Percentiles rank a stretch among this genome's conserved stretches.
Evolutionary conservation across 2,329 filamentous ascomycete species (phyloP).

Genomic region (Rosellinia necatrix): DNA sequence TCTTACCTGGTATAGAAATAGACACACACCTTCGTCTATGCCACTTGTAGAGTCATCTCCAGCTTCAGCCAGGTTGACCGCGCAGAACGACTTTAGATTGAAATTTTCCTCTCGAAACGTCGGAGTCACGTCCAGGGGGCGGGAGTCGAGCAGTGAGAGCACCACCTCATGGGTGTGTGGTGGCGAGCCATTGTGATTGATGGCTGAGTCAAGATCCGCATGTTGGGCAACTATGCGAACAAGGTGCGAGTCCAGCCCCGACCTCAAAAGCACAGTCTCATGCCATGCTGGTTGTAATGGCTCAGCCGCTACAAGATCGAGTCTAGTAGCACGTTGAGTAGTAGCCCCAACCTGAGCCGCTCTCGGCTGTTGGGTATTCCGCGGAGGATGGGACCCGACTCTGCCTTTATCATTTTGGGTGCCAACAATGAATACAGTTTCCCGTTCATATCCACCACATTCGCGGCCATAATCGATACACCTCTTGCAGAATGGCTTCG

Average conservation of each 20-base stretch:
- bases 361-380: slow-evolving; percentile 47
- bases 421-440: slow-evolving; percentile 68
- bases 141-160: slow-evolving; percentile 48
- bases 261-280: slow-evolving; percentile 50
- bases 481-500: slow-evolving; percentile 63
- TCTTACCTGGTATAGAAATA: slow-evolving; percentile 60
- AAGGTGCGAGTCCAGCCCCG: slow-evolving; percentile 43
- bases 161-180: slow-evolving; percentile 36
- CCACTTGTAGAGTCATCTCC: slow-evolving; percentile 34
- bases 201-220: slow-evolving; percentile 46
- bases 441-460: slow-evolving; percentile 66
- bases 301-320: slow-evolving; percentile 43
- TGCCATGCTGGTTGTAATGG: slow-evolving; percentile 58
- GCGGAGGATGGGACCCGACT: slow-evolving; percentile 60
- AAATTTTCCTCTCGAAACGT: slow-evolving; percentile 45
- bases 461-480: slow-evolving; percentile 60
- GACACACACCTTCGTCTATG: slow-evolving; percentile 49
- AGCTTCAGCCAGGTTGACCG: slow-evolving; percentile 47
- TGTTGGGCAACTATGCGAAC: slow-evolving; percentile 53
- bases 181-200: slow-evolving; percentile 30
- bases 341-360: slow-evolving; percentile 40
- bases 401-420: slow-evolving; percentile 58
- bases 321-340: slow-evolving; percentile 23
- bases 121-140: slow-evolving; percentile 45
- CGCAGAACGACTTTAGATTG: slow-evolving; percentile 49